Percentiles rank a stretch among this genome's conserved stretches.
Conservation (phyloP, 2,329 filamentous ascomycete genomes). For the Colletotrichum sansevieriae region DNA sequence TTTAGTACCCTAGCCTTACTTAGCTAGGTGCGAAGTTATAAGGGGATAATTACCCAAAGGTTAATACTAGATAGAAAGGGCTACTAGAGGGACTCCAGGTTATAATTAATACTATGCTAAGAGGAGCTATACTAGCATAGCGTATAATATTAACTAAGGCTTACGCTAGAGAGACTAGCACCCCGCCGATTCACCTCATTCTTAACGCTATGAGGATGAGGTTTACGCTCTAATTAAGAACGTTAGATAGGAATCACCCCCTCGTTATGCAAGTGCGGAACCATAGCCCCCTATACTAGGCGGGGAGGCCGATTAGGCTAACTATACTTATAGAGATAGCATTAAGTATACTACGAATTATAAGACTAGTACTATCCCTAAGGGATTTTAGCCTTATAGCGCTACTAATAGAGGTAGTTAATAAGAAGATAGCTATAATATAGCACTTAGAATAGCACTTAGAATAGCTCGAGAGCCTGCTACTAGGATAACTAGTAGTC, state of each 20-base stretch:
- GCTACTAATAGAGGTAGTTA: too few relatives aligned
- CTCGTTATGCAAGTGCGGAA: neutral
- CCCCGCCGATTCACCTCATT: neutral
- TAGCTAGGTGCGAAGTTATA: too few relatives aligned
- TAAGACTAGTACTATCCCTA: too few relatives aligned
- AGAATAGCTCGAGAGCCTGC: neutral
- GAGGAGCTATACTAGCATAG: neutral
- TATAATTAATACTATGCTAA: neutral
- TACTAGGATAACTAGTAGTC: neutral
- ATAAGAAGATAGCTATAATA: neutral
- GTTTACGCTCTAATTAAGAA: neutral
- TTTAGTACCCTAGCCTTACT: too few relatives aligned
- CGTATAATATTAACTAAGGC: neutral
- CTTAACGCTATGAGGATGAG: neutral
- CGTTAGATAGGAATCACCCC: neutral
- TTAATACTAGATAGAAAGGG: neutral
- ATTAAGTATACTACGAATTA: too few relatives aligned
- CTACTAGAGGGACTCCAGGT: too few relatives aligned
- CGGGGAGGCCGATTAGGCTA: too few relatives aligned
- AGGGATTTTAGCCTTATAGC: too few relatives aligned
- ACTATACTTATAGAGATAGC: too few relatives aligned
- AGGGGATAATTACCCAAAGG: too few relatives aligned
- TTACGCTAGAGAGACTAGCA: too few relatives aligned
- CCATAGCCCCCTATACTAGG: too few relatives aligned
- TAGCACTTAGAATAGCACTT: neutral